phyloP scores from a whole-genome alignment of 139 green algal genomes.

The Chlorella sorokiniana region DNA sequence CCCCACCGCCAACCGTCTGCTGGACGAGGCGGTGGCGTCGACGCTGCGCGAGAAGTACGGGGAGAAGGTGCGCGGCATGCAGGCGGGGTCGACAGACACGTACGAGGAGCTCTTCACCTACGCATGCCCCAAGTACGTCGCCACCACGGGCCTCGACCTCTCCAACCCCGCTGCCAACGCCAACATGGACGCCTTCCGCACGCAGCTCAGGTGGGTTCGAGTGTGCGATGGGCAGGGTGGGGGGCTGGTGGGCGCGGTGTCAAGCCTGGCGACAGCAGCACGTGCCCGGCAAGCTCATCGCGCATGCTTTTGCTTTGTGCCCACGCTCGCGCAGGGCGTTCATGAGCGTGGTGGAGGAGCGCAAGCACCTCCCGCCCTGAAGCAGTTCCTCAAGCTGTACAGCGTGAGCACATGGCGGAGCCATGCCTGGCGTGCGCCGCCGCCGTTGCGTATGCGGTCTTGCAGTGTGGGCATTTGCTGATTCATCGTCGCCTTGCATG shows the following conservation, averaged over 20 bases:
- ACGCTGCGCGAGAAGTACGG: constrained; percentile 66
- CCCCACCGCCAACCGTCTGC: constrained; percentile 56
- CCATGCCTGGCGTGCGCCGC: not conserved
- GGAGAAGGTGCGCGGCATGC: constrained; percentile 86
- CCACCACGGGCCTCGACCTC: constrained; percentile 65
- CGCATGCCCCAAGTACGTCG: constrained; percentile 97
- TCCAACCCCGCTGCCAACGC: constrained; percentile 73
- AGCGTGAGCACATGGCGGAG: constrained; percentile 1
- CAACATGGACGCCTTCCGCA: constrained; percentile 88
- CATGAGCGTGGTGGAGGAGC: constrained; percentile 77
- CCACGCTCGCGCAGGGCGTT: constrained; percentile 59
- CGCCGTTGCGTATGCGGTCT: not conserved
- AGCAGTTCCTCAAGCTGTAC: constrained; percentile 95
- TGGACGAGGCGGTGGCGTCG: constrained; percentile 82
- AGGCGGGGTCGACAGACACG: constrained; percentile 47
- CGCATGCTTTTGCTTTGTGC: no score
- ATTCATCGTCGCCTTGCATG: not conserved
- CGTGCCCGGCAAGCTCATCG: no score
- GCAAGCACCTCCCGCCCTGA: constrained; percentile 71
- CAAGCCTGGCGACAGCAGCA: no score
- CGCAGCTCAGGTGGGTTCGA: constrained; percentile 72
- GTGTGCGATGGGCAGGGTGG: not conserved
- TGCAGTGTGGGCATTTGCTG: not conserved
- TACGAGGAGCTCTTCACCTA: constrained; percentile 96
- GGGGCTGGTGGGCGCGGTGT: not conserved